Evolutionary conservation across 2,329 filamentous ascomycete species (phyloP).

Genomic region (Cordyceps pruinosa): DNA sequence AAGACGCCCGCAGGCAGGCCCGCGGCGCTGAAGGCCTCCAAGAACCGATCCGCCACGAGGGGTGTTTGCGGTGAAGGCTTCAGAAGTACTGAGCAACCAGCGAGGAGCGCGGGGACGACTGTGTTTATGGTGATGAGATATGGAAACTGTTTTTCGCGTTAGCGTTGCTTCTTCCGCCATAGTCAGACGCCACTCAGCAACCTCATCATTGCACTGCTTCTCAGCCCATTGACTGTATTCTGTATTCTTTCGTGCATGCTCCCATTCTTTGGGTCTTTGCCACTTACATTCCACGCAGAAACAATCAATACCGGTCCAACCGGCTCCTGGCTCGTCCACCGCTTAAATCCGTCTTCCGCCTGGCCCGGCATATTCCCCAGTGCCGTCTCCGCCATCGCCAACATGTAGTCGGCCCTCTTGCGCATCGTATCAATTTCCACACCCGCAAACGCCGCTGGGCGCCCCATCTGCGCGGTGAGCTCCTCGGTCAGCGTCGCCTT

Average conservation of each 20-base stretch:
- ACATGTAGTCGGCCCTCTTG: slow-evolving; percentile 75
- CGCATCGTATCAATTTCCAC: slow-evolving; percentile 81
- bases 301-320: slow-evolving; percentile 83
- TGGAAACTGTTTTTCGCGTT: slow-evolving; percentile 59
- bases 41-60: slow-evolving; percentile 78
- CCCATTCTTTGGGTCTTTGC: too few species aligned
- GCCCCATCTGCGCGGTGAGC: slow-evolving; percentile 90
- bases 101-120: slow-evolving; percentile 80
- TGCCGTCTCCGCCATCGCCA: slow-evolving; percentile 72
- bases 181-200: background rate
- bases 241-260: background rate
- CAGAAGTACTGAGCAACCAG: slow-evolving; percentile 84
- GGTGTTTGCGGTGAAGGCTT: slow-evolving; percentile 95
- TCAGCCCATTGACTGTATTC: too few species aligned
- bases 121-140: slow-evolving; percentile 92
- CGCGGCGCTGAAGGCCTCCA: slow-evolving; percentile 68
- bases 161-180: slow-evolving; percentile 11
- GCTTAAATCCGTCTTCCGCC: slow-evolving; percentile 76
- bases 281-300: slow-evolving; percentile 89
- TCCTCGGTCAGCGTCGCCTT: slow-evolving; percentile 77
- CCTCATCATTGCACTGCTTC: too few species aligned
- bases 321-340: slow-evolving; percentile 82
- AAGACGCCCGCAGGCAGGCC: slow-evolving; percentile 78
- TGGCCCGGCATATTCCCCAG: slow-evolving; percentile 78
- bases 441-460: slow-evolving; percentile 78